Conservation (phyloP, 2,329 filamentous ascomycete species). For the Berkeleyomyces basicola region DNA sequence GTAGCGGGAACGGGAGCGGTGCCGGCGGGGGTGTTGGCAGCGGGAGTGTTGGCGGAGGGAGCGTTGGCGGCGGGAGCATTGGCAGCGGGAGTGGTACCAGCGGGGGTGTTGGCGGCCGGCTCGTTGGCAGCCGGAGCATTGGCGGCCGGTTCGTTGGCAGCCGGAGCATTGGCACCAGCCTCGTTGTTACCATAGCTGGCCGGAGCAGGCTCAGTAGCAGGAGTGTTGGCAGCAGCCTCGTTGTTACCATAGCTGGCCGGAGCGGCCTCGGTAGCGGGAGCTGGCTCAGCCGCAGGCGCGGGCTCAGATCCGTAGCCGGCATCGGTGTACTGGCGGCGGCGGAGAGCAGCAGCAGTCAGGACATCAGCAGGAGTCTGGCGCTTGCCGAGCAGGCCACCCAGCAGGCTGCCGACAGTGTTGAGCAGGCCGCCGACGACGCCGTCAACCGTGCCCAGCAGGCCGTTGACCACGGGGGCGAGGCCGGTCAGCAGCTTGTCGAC, state of each 20-base stretch:
- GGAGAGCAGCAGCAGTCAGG: conserved; percentile 1
- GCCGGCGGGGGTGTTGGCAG: neutral
- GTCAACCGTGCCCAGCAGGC: conserved; percentile 4
- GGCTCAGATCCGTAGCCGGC: neutral
- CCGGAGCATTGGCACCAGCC: neutral
- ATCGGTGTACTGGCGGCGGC: neutral
- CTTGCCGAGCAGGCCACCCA: conserved; percentile 9
- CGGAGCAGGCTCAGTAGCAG: neutral
- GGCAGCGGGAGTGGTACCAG: neutral
- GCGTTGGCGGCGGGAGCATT: neutral
- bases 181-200: neutral
- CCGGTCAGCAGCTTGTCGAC: conserved; percentile 2
- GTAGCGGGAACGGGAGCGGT: conserved; percentile 16
- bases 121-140: neutral
- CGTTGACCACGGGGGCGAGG: conserved; percentile 4
- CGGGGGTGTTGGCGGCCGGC: neutral
- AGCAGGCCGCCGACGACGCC: neutral
- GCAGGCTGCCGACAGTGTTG: conserved; percentile 3
- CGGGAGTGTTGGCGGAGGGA: neutral
- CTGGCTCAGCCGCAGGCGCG: neutral
- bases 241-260: neutral
- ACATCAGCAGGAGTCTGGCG: conserved; percentile 1
- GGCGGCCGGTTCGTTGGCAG: neutral
- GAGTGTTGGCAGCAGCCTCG: neutral
- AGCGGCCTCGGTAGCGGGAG: neutral